Base-by-base conservation (phyloP, 2,329 filamentous ascomycete genomes). In the Amauroascus niger region DNA sequence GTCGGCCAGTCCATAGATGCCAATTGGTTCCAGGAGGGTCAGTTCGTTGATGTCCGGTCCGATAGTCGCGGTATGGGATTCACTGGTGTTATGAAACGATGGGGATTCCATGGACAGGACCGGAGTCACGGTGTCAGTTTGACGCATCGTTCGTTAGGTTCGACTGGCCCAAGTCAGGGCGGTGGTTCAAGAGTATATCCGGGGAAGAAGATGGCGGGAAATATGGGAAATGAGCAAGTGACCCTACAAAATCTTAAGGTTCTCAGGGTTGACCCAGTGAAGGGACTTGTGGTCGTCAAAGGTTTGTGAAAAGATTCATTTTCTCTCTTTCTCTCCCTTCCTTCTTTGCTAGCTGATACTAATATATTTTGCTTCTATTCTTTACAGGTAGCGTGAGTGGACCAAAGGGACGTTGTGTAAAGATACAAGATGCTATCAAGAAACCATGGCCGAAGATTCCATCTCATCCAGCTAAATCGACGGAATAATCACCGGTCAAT, bases 131-230 rank as follows among this genome's bases (percentile, higher is more conserved):
- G 93, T 79, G 91, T 94, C 74, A 96, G 90, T 66, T 83, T 89
- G 74, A 89, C 88, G 65, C 93, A 98, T 78, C 81, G 93, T 65
- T 87, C 87, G 26, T 87, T 96, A 74, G 93, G 93, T 77, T 91
- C 88, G 32, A 79, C 85, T 6, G 93, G 93, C 68, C 88, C 86
- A 56, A 87, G 86, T 62, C 93, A 98, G 72, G 93, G 93, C 60
- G 84, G 86, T 67, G 93, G 93, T 73, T 94, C 88, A 58, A 82
- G 93, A 72, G 91, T 98, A 22, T 76, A 89, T 66, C 93, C 93
- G 0, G 93, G 93, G 57, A 98, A 98, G 81, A 93, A 89, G 74
- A 98, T 98, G 93, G 82, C 93, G 2, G 93, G 93, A 53, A 82
- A 88, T 56, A 97, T 98, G 93, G 93, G 93, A 59, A 87, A 86